Conservation (phyloP, 106 monocot genomes). For the Amphibolis antarctica region DNA sequence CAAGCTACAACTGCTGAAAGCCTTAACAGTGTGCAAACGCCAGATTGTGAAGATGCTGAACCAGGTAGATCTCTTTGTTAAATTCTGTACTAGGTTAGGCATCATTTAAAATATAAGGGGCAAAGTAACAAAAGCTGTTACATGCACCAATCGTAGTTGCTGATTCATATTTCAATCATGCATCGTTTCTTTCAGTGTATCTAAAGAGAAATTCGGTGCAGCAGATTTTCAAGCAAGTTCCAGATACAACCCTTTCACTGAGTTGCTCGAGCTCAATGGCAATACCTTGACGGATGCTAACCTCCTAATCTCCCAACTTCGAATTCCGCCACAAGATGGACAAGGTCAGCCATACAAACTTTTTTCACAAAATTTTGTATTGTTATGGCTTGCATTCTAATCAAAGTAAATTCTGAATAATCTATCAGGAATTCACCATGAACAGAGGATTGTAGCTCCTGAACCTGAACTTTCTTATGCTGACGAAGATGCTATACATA, state of each 20-base stretch:
- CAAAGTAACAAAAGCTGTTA: conserved; percentile 36
- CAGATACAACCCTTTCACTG: conserved; percentile 92
- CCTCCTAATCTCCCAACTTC: conserved; percentile 1
- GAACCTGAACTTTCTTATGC: conserved; percentile 29
- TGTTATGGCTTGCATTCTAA: background rate
- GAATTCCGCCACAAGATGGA: background rate
- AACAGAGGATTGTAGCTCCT: conserved; percentile 17
- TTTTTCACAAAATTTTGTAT: background rate
- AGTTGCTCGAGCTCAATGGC: conserved; percentile 25
- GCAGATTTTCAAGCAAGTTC: conserved; percentile 87
- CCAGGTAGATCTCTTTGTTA: conserved; percentile 41
- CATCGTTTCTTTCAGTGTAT: conserved; percentile 92
- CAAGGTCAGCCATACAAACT: background rate
- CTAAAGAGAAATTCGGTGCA: conserved; percentile 99
- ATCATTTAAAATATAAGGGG: conserved; percentile 21
- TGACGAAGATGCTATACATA: conserved; percentile 26
- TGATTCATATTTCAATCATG: conserved; percentile 85
- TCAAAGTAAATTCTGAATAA: background rate
- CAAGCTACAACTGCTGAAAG: conserved; percentile 19
- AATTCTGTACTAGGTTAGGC: conserved; percentile 17
- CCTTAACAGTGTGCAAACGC: conserved; percentile 11
- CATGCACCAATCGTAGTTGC: conserved; percentile 4
- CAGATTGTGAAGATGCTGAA: conserved; percentile 52
- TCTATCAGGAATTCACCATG: conserved; percentile 26
- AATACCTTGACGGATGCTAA: conserved; percentile 10